Evolutionary conservation across 2,329 filamentous ascomycete species (phyloP).

Genomic region (Triangularia verruculosa): DNA sequence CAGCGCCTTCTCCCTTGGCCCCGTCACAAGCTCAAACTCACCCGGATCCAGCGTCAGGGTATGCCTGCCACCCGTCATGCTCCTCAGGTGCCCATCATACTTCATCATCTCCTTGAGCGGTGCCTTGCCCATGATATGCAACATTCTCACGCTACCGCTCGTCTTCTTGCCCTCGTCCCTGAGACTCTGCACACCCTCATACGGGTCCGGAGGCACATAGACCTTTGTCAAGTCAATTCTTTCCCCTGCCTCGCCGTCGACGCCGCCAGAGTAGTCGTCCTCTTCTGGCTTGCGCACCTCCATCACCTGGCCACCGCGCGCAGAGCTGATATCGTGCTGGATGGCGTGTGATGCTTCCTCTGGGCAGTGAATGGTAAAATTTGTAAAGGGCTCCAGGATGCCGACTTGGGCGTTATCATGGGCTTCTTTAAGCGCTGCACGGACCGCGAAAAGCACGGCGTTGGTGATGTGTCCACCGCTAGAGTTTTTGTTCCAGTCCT

Average conservation of each 20-base stretch:
- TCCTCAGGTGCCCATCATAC: conserved; percentile 84
- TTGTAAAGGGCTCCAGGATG: conserved; percentile 93
- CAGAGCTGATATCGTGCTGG: conserved; percentile 74
- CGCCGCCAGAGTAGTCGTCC: conserved; percentile 26
- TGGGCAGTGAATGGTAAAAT: conserved; percentile 79
- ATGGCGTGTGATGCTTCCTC: conserved; percentile 78
- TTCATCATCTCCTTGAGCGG: conserved; percentile 96
- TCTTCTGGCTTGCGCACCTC: conserved; percentile 59
- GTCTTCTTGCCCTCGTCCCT: conserved; percentile 45
- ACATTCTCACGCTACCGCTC: conserved; percentile 41
- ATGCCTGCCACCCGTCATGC: conserved; percentile 79
- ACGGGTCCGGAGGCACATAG: conserved; percentile 87
- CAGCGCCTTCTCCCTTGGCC: conserved; percentile 49
- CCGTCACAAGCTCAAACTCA: conserved; percentile 54
- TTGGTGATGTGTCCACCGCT: conserved; percentile 67
- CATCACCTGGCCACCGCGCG: conserved; percentile 71
- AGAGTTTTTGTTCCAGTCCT: conserved; percentile 67
- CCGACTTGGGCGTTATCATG: conserved; percentile 53
- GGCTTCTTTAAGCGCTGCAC: conserved; percentile 63
- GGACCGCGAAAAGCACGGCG: conserved; percentile 60
- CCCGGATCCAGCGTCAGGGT: conserved; percentile 58
- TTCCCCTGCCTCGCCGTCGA: conserved; percentile 23
- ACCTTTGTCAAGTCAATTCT: conserved; percentile 69
- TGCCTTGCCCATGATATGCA: conserved; percentile 77
- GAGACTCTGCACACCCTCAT: conserved; percentile 57